phyloP scores from a whole-genome alignment of 495 filamentous ascomycete species.

The Talaromyces proteolyticus region DNA sequence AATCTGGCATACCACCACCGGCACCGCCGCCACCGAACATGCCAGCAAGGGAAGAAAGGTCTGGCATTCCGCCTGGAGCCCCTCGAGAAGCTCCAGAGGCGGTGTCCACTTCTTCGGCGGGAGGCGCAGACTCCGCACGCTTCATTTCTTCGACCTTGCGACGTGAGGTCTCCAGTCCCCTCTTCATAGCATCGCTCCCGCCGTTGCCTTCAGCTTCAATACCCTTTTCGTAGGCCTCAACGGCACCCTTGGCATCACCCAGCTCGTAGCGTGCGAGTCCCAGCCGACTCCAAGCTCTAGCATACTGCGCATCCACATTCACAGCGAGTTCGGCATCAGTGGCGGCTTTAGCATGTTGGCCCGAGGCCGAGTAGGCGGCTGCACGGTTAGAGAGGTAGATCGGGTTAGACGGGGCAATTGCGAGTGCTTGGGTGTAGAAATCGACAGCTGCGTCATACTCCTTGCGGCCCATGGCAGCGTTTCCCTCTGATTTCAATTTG shows the following conservation, averaged over 20 bases:
- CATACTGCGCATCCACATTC: constrained; percentile 81
- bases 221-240: constrained; percentile 91
- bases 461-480: constrained; percentile 87
- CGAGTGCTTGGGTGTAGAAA: constrained; percentile 77
- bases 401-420: constrained; percentile 75
- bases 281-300: constrained; percentile 91
- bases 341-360: constrained; percentile 75
- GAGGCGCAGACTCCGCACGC: constrained; percentile 41
- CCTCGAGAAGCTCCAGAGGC: constrained; percentile 38
- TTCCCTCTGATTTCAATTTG: constrained; percentile 82
- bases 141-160: constrained; percentile 67
- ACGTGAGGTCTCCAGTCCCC: constrained; percentile 87
- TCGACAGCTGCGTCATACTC: constrained; percentile 79
- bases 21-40: constrained; percentile 61
- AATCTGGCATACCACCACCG: constrained; percentile 80
- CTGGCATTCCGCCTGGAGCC: constrained; percentile 67
- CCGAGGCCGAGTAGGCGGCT: constrained; percentile 75
- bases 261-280: constrained; percentile 86
- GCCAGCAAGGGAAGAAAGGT: constrained; percentile 62
- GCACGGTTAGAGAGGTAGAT: constrained; percentile 98
- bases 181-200: constrained; percentile 78
- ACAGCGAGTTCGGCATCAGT: constrained; percentile 86
- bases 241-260: constrained; percentile 80
- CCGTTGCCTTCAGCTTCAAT: constrained; percentile 93
- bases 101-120: constrained; percentile 42